phyloP scores from a whole-genome alignment of 73 alveolate genomes.

The Uronychia setigera region DNA sequence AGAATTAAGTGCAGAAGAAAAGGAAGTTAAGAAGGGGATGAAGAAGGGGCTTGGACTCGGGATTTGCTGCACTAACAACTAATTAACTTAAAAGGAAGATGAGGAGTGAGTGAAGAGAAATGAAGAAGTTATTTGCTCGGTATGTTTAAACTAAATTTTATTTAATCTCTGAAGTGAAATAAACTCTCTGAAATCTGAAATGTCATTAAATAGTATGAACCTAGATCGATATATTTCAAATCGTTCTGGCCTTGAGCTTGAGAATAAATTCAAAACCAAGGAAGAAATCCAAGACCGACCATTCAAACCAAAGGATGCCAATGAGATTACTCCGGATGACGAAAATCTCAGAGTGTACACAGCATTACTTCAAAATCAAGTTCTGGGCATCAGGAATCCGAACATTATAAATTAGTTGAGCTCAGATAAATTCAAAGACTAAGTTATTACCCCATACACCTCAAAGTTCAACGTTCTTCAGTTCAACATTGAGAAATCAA shows the following conservation, averaged over 20 bases:
- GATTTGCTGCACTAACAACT: too few relatives aligned
- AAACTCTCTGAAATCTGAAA: neutral
- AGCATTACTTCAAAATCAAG: conserved; percentile 55
- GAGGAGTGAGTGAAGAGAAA: neutral
- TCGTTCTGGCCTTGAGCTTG: neutral
- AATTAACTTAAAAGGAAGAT: neutral
- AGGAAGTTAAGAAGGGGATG: too few relatives aligned
- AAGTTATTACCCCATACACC: neutral
- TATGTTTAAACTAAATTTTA: neutral
- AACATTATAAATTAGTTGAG: neutral
- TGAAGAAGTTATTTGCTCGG: neutral
- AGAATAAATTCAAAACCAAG: neutral
- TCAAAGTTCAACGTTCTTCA: neutral
- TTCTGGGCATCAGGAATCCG: conserved; percentile 17
- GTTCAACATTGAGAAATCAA: neutral
- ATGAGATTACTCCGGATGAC: conserved; percentile 28
- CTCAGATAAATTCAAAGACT: neutral
- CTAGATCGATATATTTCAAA: neutral
- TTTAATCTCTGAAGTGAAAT: neutral
- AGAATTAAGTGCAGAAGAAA: too few relatives aligned
- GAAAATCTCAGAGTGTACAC: conserved; percentile 56
- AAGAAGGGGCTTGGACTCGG: too few relatives aligned
- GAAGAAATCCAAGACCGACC: neutral
- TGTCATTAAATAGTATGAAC: neutral
- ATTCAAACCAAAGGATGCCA: neutral